Evolutionary conservation across 148 eudicot genomes (phyloP).

Genomic region (Rhododendron ovatum): DNA sequence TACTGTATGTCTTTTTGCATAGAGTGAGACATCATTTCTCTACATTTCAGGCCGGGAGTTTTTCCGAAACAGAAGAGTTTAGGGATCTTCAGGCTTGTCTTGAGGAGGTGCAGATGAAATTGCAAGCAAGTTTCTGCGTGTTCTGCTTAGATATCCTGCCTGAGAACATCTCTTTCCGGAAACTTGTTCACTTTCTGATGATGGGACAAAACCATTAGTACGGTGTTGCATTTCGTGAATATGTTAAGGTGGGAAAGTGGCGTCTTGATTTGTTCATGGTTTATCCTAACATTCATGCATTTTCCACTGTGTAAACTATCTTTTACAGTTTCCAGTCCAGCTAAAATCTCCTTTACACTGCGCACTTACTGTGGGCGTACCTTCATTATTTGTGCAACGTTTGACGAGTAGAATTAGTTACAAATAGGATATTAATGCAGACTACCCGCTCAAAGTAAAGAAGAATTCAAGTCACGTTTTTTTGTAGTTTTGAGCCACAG

Average conservation of each 20-base stretch:
- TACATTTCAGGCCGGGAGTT: constrained; percentile 43
- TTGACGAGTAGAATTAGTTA: no score
- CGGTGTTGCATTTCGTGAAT: background rate
- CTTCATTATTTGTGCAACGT: no score
- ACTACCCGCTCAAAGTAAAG: no score
- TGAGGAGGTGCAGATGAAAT: constrained; percentile 38
- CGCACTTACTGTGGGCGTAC: no score
- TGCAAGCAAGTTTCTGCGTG: constrained; percentile 23
- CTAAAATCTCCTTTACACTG: background rate
- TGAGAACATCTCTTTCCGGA: background rate
- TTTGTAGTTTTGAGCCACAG: no score
- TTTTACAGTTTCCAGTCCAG: background rate
- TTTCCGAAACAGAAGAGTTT: constrained; percentile 63
- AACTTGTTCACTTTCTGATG: background rate
- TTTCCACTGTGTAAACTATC: background rate
- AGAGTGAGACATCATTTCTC: background rate
- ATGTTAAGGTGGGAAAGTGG: background rate
- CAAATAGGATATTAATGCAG: no score
- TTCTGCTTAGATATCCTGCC: constrained; percentile 3
- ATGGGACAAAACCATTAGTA: background rate
- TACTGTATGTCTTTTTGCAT: background rate
- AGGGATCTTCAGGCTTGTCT: constrained; percentile 59
- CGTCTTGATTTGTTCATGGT: background rate
- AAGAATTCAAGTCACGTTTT: no score
- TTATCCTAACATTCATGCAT: background rate